Conservation (phyloP, 2,329 filamentous ascomycete genomes). For the Pyricularia sp. region DNA sequence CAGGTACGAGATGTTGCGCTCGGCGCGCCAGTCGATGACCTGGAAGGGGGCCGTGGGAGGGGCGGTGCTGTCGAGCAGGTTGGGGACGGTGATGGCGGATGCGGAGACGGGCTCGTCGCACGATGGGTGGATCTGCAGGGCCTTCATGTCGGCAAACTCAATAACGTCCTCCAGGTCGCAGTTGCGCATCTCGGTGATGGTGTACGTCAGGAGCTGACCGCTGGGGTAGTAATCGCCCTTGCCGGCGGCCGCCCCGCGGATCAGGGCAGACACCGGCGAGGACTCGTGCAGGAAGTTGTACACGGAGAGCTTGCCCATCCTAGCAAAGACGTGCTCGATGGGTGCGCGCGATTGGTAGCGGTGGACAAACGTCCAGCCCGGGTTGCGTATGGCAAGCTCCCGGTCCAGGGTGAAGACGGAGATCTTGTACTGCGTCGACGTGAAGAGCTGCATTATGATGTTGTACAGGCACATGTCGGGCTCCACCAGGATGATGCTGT, state of each 20-base stretch:
- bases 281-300: constrained; percentile 22
- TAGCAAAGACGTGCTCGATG: constrained; percentile 18
- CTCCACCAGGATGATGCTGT: constrained; percentile 21
- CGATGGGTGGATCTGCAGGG: constrained; percentile 1
- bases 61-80: constrained; percentile 10
- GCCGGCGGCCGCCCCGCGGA: constrained; percentile 15
- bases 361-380: constrained; percentile 14
- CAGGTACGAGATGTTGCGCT: constrained; percentile 17
- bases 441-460: not conserved
- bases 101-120: constrained; percentile 12
- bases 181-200: not conserved
- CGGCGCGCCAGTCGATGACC: constrained; percentile 28
- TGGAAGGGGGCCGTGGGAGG: constrained; percentile 13
- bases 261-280: constrained; percentile 16
- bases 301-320: constrained; percentile 12
- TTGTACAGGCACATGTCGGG: constrained; percentile 20
- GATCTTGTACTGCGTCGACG: not conserved
- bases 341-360: constrained; percentile 16
- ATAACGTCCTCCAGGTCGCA: not conserved
- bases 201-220: not conserved
- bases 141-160: not conserved
- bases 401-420: not conserved
- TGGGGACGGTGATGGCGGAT: constrained; percentile 13
- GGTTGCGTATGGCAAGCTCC: not conserved
- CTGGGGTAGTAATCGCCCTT: constrained; percentile 8